phyloP scores from a whole-genome alignment of 2,329 filamentous ascomycete species.

The Diaporthe eres region DNA sequence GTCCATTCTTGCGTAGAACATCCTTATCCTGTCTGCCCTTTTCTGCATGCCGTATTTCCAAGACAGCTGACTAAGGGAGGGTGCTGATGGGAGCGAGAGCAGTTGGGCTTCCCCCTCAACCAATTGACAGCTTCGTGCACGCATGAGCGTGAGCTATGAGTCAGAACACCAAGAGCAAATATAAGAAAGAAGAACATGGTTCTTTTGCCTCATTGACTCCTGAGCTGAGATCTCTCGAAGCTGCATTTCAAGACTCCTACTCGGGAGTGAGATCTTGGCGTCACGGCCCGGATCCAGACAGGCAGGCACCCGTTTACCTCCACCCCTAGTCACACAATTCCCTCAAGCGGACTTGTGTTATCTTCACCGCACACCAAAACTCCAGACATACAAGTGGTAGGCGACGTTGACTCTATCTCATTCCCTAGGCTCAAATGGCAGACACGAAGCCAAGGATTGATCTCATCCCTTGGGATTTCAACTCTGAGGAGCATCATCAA shows the following conservation, averaged over 20 bases:
- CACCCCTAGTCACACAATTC: neutral
- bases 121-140: neutral
- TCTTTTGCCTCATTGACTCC: neutral
- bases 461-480: conserved; percentile 61
- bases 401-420: accelerated
- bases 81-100: neutral
- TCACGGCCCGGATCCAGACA: neutral
- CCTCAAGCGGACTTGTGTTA: neutral
- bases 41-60: neutral
- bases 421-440: neutral
- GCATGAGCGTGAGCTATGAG: conserved; percentile 1
- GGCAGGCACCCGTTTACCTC: neutral
- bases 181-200: neutral
- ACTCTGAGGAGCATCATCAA: conserved; percentile 54
- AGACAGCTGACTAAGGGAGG: neutral
- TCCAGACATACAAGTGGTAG: neutral
- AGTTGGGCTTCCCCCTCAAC: neutral
- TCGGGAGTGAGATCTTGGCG: neutral
- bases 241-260: neutral
- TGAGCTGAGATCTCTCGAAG: neutral
- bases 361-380: neutral
- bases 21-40: neutral
- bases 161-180: neutral
- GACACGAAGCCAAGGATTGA: conserved; percentile 45
- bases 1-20: neutral